Base-by-base conservation (phyloP, 2,329 filamentous ascomycete genomes). In the Trichoderma atroviride region DNA sequence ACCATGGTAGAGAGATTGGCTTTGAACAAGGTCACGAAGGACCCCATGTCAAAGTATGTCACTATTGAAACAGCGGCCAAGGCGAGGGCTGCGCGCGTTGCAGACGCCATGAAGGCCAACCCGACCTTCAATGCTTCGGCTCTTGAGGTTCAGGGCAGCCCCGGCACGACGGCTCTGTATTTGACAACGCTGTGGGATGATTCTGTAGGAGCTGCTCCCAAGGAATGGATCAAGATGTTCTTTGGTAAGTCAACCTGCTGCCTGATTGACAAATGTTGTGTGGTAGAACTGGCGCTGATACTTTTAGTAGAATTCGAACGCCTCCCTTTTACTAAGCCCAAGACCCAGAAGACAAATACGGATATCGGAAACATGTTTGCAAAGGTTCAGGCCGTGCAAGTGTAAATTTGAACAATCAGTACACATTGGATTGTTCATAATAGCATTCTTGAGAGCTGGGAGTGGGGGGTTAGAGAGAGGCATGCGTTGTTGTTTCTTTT, bases 21-120 rank as follows among this genome's bases (percentile, higher is more conserved):
- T 24, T 16, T 66, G 19, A 9, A 58, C 13, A 9, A 66, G 5
- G 16, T 58, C 14, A 16, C 16, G 14, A 27, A n/a, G 19, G 53
- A 58, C 35, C 53, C 53, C 47, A 62, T 27, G 31, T 61, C 55
- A 22, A 68, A 61, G 29, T 68, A 60, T 5, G 27, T 68, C 6
- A 68, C 65, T 11, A 47, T 68, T 14, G 65, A 68, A 47, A 24
- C 11, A 14, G 65, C 65, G 11, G 65, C 65, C 31, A 68, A 68
- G 13, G 65, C 65, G 4, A 60, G 65, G 27, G 47, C 47, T 37
- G 31, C 33, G 16, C 65, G 65, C 27, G 58, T 68, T 19, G 58
- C 40, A 29, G 58, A 60, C 31, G 65, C 55, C 10, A 68, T 13
- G 58, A 55, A n/a, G 24, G 43, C 24, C 56, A 62, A 68, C 4